These are phyloP conservation scores for Acer saccharum DNA, from an alignment of 345 rosid species.

Conservation along the genomic window DNA sequence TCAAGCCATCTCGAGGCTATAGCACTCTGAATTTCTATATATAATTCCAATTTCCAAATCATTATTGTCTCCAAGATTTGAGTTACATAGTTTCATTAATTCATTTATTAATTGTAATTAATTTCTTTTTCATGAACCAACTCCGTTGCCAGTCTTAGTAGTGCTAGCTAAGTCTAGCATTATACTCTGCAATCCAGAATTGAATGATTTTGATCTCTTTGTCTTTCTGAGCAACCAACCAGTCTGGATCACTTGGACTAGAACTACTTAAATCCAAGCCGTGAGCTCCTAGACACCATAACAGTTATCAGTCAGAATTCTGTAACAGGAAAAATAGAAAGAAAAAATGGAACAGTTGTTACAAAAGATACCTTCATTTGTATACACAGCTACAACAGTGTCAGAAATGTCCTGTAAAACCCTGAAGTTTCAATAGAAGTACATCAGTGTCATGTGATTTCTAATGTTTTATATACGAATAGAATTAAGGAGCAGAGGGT, in stretches of 20 bases:
- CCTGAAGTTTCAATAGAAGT: slow-evolving; percentile 21
- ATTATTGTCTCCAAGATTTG: neutral
- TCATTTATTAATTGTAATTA: neutral
- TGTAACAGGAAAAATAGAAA: neutral
- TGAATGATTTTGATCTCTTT: slow-evolving; percentile 39
- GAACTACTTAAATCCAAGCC: slow-evolving; percentile 32
- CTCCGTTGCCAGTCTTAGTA: neutral
- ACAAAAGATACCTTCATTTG: slow-evolving; percentile 27
- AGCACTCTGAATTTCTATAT: neutral
- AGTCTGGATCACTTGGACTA: slow-evolving; percentile 37
- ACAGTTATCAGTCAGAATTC: neutral
- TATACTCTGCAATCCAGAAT: slow-evolving; percentile 39
- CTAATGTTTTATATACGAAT: too few relatives aligned
- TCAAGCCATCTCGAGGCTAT: too few relatives aligned
- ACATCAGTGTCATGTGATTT: neutral
- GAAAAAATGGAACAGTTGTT: neutral
- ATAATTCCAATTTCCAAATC: neutral
- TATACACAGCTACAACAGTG: slow-evolving; percentile 39
- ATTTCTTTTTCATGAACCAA: neutral
- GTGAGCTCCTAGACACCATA: slow-evolving; percentile 41
- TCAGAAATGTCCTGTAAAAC: slow-evolving; percentile 47
- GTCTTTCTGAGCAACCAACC: slow-evolving; percentile 40
- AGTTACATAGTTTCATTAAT: too few relatives aligned
- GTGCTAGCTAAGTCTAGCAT: slow-evolving; percentile 16
- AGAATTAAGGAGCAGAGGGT: neutral